Conservation (phyloP, 495 filamentous ascomycete species). For the Saxophila tyrrhenica region DNA sequence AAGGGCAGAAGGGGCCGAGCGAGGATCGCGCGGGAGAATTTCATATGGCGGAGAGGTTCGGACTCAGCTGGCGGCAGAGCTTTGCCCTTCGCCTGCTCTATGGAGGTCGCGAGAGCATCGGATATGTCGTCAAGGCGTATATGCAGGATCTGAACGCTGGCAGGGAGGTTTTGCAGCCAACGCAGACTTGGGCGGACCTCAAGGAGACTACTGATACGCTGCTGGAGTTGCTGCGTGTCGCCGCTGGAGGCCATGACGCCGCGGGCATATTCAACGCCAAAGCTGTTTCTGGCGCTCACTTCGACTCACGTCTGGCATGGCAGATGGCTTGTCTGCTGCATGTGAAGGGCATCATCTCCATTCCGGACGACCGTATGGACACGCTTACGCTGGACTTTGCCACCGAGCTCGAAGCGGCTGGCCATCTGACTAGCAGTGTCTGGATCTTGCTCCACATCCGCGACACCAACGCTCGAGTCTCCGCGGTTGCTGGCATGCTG, state of each 20-base stretch:
- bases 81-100: conserved; percentile 90
- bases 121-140: conserved; percentile 59
- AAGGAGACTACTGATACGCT: conserved; percentile 59
- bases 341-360: conserved; percentile 27
- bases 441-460: conserved; percentile 72
- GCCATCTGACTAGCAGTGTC: conserved; percentile 46
- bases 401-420: conserved; percentile 54
- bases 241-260: neutral
- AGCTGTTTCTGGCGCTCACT: conserved; percentile 1
- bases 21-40: conserved; percentile 74
- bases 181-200: neutral
- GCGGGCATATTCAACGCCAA: conserved; percentile 3
- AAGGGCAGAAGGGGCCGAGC: conserved; percentile 55
- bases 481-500: conserved; percentile 57
- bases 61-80: conserved; percentile 81
- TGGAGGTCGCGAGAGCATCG: conserved; percentile 54
- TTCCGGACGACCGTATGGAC: conserved; percentile 36
- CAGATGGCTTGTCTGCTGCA: conserved; percentile 53
- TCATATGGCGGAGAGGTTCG: conserved; percentile 65
- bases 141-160: conserved; percentile 47
- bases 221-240: conserved; percentile 65
- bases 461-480: conserved; percentile 47
- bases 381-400: conserved; percentile 59
- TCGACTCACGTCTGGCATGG: conserved; percentile 64
- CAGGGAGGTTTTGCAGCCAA: conserved; percentile 43